Evolutionary conservation across 257 asterid genomes (phyloP), one percentile per base, ranked within the genome.

Genomic region (Lycium ferocissimum): DNA sequence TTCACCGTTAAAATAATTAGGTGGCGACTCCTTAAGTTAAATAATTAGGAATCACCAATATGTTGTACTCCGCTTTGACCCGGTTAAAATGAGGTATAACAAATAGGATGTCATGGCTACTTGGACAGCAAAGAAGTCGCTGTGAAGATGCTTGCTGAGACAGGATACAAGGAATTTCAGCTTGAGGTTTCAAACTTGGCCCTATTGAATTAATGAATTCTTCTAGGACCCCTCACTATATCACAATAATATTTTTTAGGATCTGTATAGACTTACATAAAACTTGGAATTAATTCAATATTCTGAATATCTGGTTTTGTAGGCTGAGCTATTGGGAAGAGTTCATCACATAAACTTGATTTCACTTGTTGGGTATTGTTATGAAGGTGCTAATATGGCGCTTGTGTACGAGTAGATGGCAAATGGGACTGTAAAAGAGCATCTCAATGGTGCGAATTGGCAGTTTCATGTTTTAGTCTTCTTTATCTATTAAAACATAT

Each of bases 371-470:
- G 94, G 92, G 7, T 89, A 92, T 40, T 91, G 93, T 85, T 62
- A 88, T 22, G 93, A 88, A 51, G 90, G 79, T 17, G 12, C 43
- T 20, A 53, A 85, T 49, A 87, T 85, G 85, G 94, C 89, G 9
- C 88, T 90, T 47, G 88, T 91, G 38, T 88, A 87, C n/a, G 93
- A 92, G 88, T 88, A 86, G 43, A 85, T 91, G 88, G 89, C 87
- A 53, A 85, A 86, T 61, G 92, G 93, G 82, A 86, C 85, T 84
- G 69, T 91, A 53, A 82, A 71, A 53, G 83, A 38, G 43, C 89
- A 76, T 85, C 86, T 92, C 22, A 83, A 86, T 83, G 93, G 94
- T 92, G 51, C 18, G 13, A 65, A 26, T 65, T 54, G 56, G 12
- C 33, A 54, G 18, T 63, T 35, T 76, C 20, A 73, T 20, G 61